Conservation (phyloP, 2,329 filamentous ascomycete genomes). For the Diplodia mutila region DNA sequence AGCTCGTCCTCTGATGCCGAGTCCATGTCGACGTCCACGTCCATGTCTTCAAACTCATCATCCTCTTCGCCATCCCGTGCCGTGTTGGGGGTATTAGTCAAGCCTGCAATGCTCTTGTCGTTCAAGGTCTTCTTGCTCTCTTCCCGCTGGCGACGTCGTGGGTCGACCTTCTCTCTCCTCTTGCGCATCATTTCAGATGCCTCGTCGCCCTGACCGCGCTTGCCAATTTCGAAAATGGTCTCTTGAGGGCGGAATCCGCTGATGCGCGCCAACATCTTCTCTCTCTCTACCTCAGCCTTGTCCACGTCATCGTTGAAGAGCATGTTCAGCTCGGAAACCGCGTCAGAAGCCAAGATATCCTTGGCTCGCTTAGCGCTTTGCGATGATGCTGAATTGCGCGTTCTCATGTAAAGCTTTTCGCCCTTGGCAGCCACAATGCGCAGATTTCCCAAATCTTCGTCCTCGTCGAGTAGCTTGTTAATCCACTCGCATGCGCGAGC, state of each 20-base stretch:
- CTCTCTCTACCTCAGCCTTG: constrained; percentile 68
- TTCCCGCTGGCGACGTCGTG: constrained; percentile 51
- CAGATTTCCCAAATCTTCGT: constrained; percentile 72
- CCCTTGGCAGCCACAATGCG: constrained; percentile 80
- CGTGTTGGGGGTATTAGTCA: background rate
- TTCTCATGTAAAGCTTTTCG: constrained; percentile 89
- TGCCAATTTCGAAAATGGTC: constrained; percentile 94
- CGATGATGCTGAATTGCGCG: constrained; percentile 83
- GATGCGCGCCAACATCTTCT: constrained; percentile 85
- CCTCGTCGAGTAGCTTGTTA: constrained; percentile 75
- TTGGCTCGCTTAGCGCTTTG: constrained; percentile 90
- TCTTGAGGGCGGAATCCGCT: constrained; percentile 87
- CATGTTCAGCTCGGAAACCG: constrained; percentile 75
- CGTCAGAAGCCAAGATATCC: constrained; percentile 70
- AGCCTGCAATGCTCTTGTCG: constrained; percentile 15
- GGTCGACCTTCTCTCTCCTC: constrained; percentile 70
- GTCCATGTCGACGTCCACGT: constrained; percentile 35
- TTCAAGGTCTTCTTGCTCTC: constrained; percentile 40
- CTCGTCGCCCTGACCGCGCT: constrained; percentile 65
- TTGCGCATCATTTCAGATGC: constrained; percentile 77
- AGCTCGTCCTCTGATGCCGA: constrained; percentile 58
- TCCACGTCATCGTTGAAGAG: constrained; percentile 69
- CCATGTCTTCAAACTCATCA: constrained; percentile 33
- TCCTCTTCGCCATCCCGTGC: constrained; percentile 26
- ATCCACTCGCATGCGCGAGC: constrained; percentile 82